A percentile compares a stretch with the other conserved stretches of the same genome.
phyloP scores from a whole-genome alignment of 306 rosid species.

The Lablab purpureus region DNA sequence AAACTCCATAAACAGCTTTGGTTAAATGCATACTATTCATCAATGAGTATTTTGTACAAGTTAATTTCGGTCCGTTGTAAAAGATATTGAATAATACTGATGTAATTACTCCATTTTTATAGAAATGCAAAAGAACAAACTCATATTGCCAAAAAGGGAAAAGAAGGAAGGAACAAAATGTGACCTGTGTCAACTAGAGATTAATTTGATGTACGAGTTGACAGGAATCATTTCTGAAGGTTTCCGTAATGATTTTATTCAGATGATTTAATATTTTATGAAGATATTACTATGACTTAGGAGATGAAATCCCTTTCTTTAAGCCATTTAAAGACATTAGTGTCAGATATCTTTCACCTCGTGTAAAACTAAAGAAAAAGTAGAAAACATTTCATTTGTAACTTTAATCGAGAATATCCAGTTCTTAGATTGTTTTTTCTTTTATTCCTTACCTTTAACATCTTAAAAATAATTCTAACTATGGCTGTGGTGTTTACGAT shows the following conservation, averaged over 20 bases:
- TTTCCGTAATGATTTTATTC: background rate
- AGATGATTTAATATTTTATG: background rate
- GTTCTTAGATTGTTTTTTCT: background rate
- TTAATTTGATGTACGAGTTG: constrained; percentile 3
- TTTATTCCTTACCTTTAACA: background rate
- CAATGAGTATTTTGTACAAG: background rate
- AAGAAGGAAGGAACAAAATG: background rate
- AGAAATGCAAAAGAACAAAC: constrained; percentile 1
- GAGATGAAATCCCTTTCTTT: background rate
- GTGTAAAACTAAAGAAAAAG: background rate
- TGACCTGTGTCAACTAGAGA: background rate
- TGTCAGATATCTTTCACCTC: background rate
- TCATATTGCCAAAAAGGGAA: background rate
- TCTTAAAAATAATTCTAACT: background rate
- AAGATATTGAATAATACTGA: constrained; percentile 12
- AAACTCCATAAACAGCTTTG: background rate
- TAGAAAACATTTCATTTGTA: background rate
- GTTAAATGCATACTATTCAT: background rate
- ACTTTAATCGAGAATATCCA: background rate
- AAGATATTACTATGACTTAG: background rate
- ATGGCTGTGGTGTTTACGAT: background rate
- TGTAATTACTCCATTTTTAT: background rate
- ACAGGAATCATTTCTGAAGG: background rate
- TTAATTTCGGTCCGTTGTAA: background rate
- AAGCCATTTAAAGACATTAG: background rate